Conservation (phyloP, 495 filamentous ascomycete genomes). For the Hypoxylon intermedium region DNA sequence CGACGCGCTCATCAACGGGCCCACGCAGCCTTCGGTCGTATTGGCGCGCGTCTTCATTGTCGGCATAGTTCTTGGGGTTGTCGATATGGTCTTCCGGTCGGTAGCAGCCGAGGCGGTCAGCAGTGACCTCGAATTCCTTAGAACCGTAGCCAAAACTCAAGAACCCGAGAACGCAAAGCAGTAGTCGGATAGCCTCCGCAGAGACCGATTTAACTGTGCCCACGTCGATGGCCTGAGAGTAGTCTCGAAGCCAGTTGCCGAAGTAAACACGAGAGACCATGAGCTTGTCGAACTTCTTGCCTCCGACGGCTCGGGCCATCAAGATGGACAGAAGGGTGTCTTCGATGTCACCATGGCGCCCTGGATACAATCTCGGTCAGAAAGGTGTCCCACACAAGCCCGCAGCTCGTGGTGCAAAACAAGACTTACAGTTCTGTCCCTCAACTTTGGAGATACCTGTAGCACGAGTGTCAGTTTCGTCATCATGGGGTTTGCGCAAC, state of each 20-base stretch:
- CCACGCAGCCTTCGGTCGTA: constrained; percentile 81
- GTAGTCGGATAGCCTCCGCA: constrained; percentile 84
- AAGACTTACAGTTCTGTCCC: constrained; percentile 72
- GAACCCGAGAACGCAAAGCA: constrained; percentile 69
- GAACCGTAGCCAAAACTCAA: constrained; percentile 82
- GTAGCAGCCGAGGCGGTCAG: constrained; percentile 86
- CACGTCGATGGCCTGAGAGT: constrained; percentile 82
- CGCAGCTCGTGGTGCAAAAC: not conserved
- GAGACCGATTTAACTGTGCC: constrained; percentile 88
- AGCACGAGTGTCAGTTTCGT: constrained; percentile 40
- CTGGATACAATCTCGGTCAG: constrained; percentile 41
- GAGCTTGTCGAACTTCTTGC: constrained; percentile 86
- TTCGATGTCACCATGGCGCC: constrained; percentile 97
- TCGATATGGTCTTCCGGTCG: constrained; percentile 89
- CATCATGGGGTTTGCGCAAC: not conserved
- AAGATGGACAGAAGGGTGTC: constrained; percentile 78
- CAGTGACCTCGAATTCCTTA: constrained; percentile 88
- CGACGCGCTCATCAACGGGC: constrained; percentile 77
- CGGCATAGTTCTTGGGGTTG: constrained; percentile 79
- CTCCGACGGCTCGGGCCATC: constrained; percentile 77
- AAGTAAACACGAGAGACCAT: constrained; percentile 86
- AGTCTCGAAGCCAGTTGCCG: constrained; percentile 91
- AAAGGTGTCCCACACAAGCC: too few relatives aligned
- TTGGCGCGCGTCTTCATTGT: constrained; percentile 82
- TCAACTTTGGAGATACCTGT: constrained; percentile 74